These are phyloP conservation scores for Pichia sp. DNA, from an alignment of 1,139 yeast species.

Conservation along the genomic window DNA sequence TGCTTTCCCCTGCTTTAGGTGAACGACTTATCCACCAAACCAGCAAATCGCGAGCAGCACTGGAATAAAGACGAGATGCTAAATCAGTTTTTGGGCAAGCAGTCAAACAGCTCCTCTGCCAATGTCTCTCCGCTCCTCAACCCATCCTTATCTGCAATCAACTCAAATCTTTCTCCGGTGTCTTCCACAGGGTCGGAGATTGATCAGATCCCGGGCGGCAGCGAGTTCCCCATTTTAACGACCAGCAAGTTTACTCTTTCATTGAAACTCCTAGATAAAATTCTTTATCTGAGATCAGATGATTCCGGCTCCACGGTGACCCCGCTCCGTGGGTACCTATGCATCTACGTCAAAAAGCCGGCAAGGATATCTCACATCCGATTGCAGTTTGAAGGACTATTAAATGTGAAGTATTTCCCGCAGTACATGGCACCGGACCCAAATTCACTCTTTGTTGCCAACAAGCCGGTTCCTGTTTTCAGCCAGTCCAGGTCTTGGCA, in stretches of 20 bases:
- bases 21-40: no score
- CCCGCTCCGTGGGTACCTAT: constrained; percentile 25
- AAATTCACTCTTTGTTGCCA: constrained; percentile 6
- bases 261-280: constrained; percentile 16
- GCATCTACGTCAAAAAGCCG: constrained; percentile 19
- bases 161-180: constrained; percentile 5
- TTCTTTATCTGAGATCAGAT: constrained; percentile 15
- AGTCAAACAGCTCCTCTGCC: neutral
- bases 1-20: no score
- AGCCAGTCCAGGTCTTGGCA: constrained; percentile 16
- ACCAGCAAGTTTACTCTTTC: constrained; percentile 12
- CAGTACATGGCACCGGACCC: constrained; percentile 3
- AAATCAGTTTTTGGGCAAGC: constrained; percentile 1
- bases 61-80: neutral
- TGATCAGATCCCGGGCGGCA: constrained; percentile 12
- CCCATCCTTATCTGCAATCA: constrained; percentile 1
- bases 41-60: no score
- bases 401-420: constrained; percentile 11
- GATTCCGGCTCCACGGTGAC: constrained; percentile 12
- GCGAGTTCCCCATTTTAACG: constrained; percentile 9
- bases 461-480: constrained; percentile 4
- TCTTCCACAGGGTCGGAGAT: constrained; percentile 10
- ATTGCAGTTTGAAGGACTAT: constrained; percentile 14
- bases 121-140: neutral
- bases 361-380: constrained; percentile 13